phyloP scores from a whole-genome alignment of 495 filamentous ascomycete species.

The Tuber umbilicatum region DNA sequence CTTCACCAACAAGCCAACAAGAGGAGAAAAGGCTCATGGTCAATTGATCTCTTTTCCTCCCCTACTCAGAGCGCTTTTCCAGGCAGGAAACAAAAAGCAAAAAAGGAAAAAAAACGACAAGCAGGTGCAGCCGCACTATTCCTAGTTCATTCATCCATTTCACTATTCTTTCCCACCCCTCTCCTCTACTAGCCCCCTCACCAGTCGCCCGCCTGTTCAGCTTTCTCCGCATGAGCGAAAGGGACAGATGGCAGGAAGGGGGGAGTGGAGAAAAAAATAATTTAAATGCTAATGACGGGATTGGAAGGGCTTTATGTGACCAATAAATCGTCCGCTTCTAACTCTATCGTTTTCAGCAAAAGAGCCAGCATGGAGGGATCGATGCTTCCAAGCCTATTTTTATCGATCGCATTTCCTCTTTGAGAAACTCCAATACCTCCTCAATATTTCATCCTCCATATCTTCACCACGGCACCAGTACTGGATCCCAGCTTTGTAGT shows the following conservation, averaged over 20 bases:
- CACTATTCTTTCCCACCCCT: slow-evolving; percentile 17
- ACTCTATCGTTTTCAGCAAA: neutral
- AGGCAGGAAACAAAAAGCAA: neutral
- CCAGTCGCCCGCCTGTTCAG: slow-evolving; percentile 21
- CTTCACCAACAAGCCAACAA: slow-evolving; percentile 33
- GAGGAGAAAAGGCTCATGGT: slow-evolving; percentile 14
- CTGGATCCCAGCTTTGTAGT: neutral
- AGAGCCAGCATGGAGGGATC: neutral
- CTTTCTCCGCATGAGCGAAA: slow-evolving; percentile 30
- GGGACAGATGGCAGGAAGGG: slow-evolving; percentile 29
- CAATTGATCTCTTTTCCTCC: slow-evolving; percentile 28
- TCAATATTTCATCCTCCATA: neutral
- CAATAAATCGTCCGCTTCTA: neutral
- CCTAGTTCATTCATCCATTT: slow-evolving; percentile 15
- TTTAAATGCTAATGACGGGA: neutral
- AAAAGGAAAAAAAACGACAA: neutral
- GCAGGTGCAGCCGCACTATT: slow-evolving; percentile 27
- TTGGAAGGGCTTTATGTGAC: slow-evolving; percentile 3
- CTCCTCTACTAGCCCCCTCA: slow-evolving; percentile 14
- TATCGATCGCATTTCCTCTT: neutral
- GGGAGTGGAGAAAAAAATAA: neutral
- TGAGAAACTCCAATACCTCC: neutral
- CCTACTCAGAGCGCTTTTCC: slow-evolving; percentile 19
- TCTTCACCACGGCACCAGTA: neutral
- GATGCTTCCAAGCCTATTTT: slow-evolving; percentile 1